phyloP scores from a whole-genome alignment of 441 rosid genomes.

The Isatis lusitanica region DNA sequence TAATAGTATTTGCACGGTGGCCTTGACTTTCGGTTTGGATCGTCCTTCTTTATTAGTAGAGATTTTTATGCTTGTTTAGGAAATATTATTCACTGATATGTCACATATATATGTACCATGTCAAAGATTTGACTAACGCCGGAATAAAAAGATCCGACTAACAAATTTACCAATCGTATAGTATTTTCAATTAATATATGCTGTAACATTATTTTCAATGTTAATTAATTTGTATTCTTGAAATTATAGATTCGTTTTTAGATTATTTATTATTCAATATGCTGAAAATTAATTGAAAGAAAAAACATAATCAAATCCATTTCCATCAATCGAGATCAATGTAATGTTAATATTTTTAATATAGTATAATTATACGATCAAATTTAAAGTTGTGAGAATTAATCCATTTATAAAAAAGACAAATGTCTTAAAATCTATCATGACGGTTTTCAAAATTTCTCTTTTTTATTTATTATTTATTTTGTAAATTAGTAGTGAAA shows the following conservation, averaged over 20 bases:
- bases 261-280: neutral
- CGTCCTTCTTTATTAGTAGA: constrained; percentile 32
- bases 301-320: neutral
- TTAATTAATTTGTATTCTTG: neutral
- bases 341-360: neutral
- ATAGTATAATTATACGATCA: neutral
- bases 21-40: constrained; percentile 59
- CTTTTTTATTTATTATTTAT: neutral
- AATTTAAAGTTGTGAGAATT: neutral
- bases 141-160: too few relatives aligned
- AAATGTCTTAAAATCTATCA: neutral
- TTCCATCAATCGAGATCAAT: neutral
- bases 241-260: neutral
- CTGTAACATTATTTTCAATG: neutral
- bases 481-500: neutral
- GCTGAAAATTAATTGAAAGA: neutral
- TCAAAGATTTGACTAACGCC: neutral
- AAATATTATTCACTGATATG: neutral
- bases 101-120: neutral
- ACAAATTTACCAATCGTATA: neutral
- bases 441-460: neutral
- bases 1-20: constrained; percentile 50
- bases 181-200: neutral
- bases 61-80: neutral
- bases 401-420: neutral